Base-by-base conservation (phyloP, 2,329 filamentous ascomycete genomes). In the Curvularia hawaiiensis region DNA sequence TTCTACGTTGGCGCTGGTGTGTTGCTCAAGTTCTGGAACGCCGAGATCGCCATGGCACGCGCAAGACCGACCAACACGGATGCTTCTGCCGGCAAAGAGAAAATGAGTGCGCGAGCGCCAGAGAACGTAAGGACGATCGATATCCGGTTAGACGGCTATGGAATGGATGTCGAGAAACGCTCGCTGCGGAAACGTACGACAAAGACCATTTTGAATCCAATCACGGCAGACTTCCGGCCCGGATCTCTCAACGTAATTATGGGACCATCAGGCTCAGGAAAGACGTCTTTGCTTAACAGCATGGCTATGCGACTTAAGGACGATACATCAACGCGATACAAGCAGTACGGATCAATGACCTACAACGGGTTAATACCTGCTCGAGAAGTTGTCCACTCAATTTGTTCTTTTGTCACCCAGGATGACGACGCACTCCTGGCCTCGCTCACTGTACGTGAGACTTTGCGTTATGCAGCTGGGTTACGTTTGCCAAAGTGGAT, bases 231-330 rank as follows among this genome's bases (percentile, higher is more conserved):
- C 0, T 92, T 93, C 63, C 81, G 85, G 46, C 84, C 90, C 0
- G 89, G 89, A 0, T 79, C 84, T 14, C 71, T 93, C 14, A 92
- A 92, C 61, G 83, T 92, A 24, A 90, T 93, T 62, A 92, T 92
- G 89, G 90, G 90, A 0, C 90, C 90, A 0, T 91, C 89, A 0
- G 90, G 90, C 0, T 89, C 86, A 45, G 90, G 90, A 1, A 93
- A 93, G 73, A 92, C 89, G 0, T 90, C 88, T 0, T 78, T 92
- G 0, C 79, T 92, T 11, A 92, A 91, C 68, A 83, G 87, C 1
- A 89, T 93, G 83, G 88, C 90, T 1, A 78, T 86, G 3, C 81
- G 90, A 16, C 77, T 92, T 4, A 84, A 85, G 26, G 85, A 85
- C 55, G 86, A 84, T 1, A 63, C 86, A 3, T 80, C 82, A 2